Conservation (phyloP, 257 asterid genomes). For the Solanum tarapatanum region DNA sequence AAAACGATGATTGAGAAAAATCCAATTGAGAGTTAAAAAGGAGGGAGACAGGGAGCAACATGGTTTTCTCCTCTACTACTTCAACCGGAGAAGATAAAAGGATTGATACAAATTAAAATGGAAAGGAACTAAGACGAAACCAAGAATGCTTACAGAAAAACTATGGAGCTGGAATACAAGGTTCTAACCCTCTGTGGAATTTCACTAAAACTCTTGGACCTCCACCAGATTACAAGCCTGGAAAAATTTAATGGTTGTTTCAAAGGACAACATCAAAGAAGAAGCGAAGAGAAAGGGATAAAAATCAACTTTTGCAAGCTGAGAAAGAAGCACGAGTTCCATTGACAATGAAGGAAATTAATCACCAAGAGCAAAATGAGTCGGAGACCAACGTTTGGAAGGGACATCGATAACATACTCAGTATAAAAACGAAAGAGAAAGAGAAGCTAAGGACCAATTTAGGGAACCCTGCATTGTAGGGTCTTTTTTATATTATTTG, state of each 20-base stretch:
- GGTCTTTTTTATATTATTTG: not conserved
- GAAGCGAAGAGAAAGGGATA: too few relatives aligned
- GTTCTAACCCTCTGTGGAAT: not conserved
- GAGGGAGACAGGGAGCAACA: not conserved
- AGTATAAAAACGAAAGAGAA: not conserved
- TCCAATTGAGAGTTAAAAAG: not conserved
- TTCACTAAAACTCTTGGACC: not conserved
- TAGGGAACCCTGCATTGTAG: not conserved
- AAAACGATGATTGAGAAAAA: too few relatives aligned
- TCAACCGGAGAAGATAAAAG: not conserved
- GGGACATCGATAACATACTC: not conserved
- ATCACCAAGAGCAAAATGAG: not conserved
- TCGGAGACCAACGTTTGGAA: not conserved
- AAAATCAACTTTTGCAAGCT: too few relatives aligned
- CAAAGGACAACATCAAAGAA: not conserved
- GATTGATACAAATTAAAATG: not conserved
- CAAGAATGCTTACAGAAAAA: not conserved
- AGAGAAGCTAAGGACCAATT: not conserved
- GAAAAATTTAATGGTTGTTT: not conserved
- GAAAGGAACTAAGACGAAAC: not conserved
- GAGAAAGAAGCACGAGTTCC: not conserved
- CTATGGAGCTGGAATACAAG: not conserved
- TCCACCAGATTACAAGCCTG: not conserved
- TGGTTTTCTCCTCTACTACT: not conserved
- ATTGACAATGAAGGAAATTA: too few relatives aligned